Base-by-base conservation (phyloP, 495 filamentous ascomycete species). In the Aspergillus nidulans region DNA sequence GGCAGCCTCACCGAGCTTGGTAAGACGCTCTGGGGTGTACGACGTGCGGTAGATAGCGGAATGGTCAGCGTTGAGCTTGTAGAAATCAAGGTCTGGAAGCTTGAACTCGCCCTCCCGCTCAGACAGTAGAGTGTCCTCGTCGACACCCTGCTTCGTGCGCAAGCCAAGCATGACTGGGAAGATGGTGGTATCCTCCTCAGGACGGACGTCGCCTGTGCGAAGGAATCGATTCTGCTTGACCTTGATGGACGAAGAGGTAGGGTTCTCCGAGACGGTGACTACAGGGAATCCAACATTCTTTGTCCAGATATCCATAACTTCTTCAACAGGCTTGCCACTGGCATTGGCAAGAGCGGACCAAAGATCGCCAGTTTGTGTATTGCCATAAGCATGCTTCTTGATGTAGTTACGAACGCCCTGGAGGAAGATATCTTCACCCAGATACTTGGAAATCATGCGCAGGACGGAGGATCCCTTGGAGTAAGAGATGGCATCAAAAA, bases 401-500 rank as follows among this genome's bases (percentile, higher is more conserved):
- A 98, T 82, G 71, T 97, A 98, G 54, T 81, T 81, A 23, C 90
- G 81, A 51, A 98, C 85, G 68, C 94, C 94, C 72, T 97, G 89
- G 64, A 98, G 78, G 80, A 98, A 98, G 30, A 82, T 78, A 36
- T 97, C 89, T 69, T 96, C 92, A 49, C 94, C 94, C 21, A 98
- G 80, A 61, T 95, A 92, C 59, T 89, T 94, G 24, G 92, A 96
- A 55, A 98, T 90, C 94, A 98, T 98, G 66, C 94, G 86, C 53
- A 98, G 80, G 12, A 97, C 92, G 60, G 90, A 95, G 3, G 90
- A 96, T 15, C 94, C 94, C 78, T 98, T 98, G 26, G 88, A 90
- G 74, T 98, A 97, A 3, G 92, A 96, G 59, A 97, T 98, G 43
- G 90, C 90, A 69, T 98, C 94, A 66, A 98, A 98, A 64, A 98